Conservation (phyloP, 2,329 filamentous ascomycete genomes). For the Hysterium pulicare region DNA sequence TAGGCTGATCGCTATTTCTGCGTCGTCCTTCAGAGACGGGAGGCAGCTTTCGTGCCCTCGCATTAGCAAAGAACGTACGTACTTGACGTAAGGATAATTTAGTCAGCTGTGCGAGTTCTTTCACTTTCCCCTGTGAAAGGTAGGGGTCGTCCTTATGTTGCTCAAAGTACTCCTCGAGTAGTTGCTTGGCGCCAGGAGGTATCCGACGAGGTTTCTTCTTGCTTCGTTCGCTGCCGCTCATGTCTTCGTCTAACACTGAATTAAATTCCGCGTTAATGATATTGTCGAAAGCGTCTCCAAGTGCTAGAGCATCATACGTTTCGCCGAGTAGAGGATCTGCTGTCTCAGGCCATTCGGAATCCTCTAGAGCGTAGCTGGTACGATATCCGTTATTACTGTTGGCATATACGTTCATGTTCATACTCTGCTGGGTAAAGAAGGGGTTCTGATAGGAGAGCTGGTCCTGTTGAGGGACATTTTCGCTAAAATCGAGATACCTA, state of each 20-base stretch:
- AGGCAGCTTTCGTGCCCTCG: slow-evolving; percentile 18
- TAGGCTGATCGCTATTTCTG: too few species aligned
- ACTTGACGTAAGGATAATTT: slow-evolving; percentile 17
- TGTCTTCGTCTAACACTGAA: not conserved
- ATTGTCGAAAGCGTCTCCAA: not conserved
- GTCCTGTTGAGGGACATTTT: too few species aligned
- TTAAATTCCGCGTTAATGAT: not conserved
- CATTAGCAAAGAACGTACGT: slow-evolving; percentile 23
- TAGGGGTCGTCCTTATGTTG: slow-evolving; percentile 19
- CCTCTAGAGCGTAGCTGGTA: not conserved
- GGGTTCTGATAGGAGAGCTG: not conserved
- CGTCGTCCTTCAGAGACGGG: too few species aligned
- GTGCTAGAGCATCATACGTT: too few species aligned
- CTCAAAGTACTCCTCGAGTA: slow-evolving; percentile 19
- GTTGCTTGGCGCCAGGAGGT: slow-evolving; percentile 11
- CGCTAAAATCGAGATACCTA: not conserved
- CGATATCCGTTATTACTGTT: not conserved
- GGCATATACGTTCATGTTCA: not conserved
- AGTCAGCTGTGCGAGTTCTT: slow-evolving; percentile 12
- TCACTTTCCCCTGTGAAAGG: slow-evolving; percentile 13
- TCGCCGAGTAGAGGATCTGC: too few species aligned
- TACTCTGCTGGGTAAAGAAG: not conserved
- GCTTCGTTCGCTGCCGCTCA: slow-evolving; percentile 1
- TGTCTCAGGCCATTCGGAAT: not conserved
- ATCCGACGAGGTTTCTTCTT: slow-evolving; percentile 12